A percentile compares a stretch with the other conserved stretches of the same genome.
These are phyloP conservation scores for Plasmodium malariae DNA, from an alignment of 169 alveolate genomes.

Conservation along the genomic window DNA sequence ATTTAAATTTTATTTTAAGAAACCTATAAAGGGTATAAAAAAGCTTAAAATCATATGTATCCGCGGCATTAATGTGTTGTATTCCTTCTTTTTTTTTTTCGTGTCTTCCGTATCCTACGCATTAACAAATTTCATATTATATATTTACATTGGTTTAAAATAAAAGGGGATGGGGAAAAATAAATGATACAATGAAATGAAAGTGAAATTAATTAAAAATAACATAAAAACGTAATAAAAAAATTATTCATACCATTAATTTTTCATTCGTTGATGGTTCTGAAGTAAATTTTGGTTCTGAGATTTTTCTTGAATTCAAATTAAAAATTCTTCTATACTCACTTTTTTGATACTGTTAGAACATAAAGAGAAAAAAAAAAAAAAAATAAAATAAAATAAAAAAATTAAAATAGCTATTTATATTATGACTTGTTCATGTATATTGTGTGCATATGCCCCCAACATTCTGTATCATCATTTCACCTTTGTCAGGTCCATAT, in stretches of 20 bases:
- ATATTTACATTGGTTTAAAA: neutral
- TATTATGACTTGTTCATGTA: no score
- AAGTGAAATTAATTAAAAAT: neutral
- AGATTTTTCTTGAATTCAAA: slow-evolving; percentile 39
- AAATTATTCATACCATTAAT: slow-evolving; percentile 12
- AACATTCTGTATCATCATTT: neutral
- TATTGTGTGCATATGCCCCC: no score
- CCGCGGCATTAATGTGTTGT: slow-evolving; percentile 15
- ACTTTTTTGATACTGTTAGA: slow-evolving; percentile 56
- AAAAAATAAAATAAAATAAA: neutral
- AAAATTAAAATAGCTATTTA: no score
- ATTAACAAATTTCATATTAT: neutral
- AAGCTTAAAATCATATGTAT: slow-evolving; percentile 41
- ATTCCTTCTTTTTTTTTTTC: slow-evolving; percentile 17
- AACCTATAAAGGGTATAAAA: slow-evolving; percentile 70
- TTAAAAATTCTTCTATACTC: slow-evolving; percentile 76
- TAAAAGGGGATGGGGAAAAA: neutral
- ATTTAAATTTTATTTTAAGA: no score
- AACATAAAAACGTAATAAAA: neutral
- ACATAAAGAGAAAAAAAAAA: slow-evolving; percentile 13
- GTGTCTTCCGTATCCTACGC: slow-evolving; percentile 18
- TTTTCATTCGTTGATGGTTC: slow-evolving; percentile 38
- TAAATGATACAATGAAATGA: neutral
- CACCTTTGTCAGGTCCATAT: slow-evolving; percentile 60
- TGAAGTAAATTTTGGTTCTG: slow-evolving; percentile 52